Base-by-base conservation (phyloP, 768 basidiomycete species). In the Mrakia blollopis region DNA sequence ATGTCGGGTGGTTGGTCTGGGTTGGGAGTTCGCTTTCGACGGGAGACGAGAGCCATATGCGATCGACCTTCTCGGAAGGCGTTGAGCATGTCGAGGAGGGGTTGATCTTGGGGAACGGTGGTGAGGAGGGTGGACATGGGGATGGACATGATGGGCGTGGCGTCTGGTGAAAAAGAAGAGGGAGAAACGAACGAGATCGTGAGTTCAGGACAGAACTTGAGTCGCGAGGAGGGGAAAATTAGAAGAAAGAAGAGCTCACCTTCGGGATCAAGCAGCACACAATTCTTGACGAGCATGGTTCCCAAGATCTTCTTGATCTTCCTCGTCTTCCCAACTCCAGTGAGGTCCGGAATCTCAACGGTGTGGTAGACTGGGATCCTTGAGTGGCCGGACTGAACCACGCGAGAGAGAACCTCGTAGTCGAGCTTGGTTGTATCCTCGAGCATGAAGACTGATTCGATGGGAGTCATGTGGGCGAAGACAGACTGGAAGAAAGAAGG, bases 41-140 rank as follows among this genome's bases (percentile, higher is more conserved):
- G 88, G 78, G 89, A 89, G 73, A 94, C 92, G 80, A 95, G 91
- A 30, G 93, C 93, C 88, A 96, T 94, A 82, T 96, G 93, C 60
- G 91, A 92, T 41, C 92, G 87, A 6, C 92, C 93, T 81, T 93
- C 92, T 82, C 94, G 93, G 83, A 95, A 95, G 78, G 87, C 90
- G 82, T 94, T 93, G 44, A 95, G 86, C 78, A 94, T 92, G 35
- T 91, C 89, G 21, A 94, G 87, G 0, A 96, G 85, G 32, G 93
- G 88, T 83, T 93, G 92, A 80, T 95, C 93, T 62, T 89, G 90
- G 2, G 93, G 91, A 4, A 95, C 91, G 73, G 91, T 91, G 0
- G 90, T 91, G 9, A 94, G 91, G 61, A 61, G 60, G 81, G 90
- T 92, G 84, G 94, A 93, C 65, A 96, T 85, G 0, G 92, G 92